Base-by-base conservation (phyloP, 495 filamentous ascomycete species). In the Neurospora africana region DNA sequence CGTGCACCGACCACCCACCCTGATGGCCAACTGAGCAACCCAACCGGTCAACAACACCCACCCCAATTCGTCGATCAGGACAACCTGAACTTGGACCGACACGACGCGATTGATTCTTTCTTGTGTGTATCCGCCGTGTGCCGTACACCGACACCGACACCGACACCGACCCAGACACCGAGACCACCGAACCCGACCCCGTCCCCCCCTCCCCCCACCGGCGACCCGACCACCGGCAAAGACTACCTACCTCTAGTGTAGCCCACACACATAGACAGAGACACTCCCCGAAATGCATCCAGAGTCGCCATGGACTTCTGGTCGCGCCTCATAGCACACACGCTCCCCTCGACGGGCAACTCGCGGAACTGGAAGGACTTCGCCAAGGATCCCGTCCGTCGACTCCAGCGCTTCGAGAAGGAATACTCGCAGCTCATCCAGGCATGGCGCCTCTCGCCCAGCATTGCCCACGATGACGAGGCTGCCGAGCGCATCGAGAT, bases 281-380 rank as follows among this genome's bases (percentile, higher is more conserved):
- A 65, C 27, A 68, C 43, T 8, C 15, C 73, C 77, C 77, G 81
- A 78, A 75, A 83, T 82, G 81, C 74, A 74, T 71, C 70, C 77
- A 76, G 69, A 71, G 70, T 77, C 76, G 75, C 78, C 74, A 83
- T 83, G 82, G 82, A 83, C 75, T 83, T 83, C 92, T 96, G 92
- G 91, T 93, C 92, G 82, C 90, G 94, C 82, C 87, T 97, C 76
- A 89, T 97, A 82, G 93, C 93, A 79, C 92, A 93, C 78, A 91
- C 89, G 74, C 88, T 89, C 77, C 82, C 88, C 61, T 86, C 89
- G 69, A 81, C 86, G 87, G 81, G 79, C 72, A 76, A 79, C 81
- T 81, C 87, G 81, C 76, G 87, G 81, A 65, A 65, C 53, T 65
- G 53, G 53, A 87, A 87, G 80, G 85, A 88, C 74, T 83, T 88